Conservation (phyloP, 768 basidiomycete species). For the Mrakia hoshinonis region DNA sequence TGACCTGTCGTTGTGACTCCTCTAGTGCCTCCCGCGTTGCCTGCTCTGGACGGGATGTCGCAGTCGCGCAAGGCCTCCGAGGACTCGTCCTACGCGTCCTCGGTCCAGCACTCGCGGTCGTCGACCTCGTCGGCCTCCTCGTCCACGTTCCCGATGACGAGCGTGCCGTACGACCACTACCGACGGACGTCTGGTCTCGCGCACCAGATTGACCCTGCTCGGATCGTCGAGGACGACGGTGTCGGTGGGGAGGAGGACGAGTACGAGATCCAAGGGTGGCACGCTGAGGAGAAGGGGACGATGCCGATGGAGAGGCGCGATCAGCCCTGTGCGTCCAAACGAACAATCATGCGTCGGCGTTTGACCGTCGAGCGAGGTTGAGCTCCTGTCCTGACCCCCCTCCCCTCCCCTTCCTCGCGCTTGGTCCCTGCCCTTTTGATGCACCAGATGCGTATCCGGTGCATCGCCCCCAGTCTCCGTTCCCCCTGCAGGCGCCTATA, state of each 20-base stretch:
- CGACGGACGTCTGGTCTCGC: neutral
- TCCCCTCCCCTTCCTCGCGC: neutral
- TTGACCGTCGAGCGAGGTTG: neutral
- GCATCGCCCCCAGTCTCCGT: neutral
- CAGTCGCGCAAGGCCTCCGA: constrained; percentile 8
- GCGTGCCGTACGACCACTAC: neutral
- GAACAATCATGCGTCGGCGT: neutral
- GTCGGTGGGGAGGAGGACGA: neutral
- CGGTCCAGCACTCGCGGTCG: constrained; percentile 5
- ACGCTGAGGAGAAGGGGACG: neutral
- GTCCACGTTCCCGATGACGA: neutral
- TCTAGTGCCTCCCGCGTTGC: neutral
- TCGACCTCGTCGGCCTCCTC: neutral
- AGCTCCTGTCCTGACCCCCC: neutral
- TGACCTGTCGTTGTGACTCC: neutral
- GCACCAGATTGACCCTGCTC: neutral
- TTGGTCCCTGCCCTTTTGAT: neutral
- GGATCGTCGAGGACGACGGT: neutral
- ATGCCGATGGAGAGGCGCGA: neutral
- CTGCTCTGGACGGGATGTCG: neutral
- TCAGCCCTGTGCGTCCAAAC: neutral
- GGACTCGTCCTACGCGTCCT: constrained; percentile 15
- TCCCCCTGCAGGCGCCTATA: neutral
- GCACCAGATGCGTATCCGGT: neutral
- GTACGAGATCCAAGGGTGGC: neutral